Base-by-base conservation (phyloP, 208 protist species). In the Crithidia mellificae region DNA sequence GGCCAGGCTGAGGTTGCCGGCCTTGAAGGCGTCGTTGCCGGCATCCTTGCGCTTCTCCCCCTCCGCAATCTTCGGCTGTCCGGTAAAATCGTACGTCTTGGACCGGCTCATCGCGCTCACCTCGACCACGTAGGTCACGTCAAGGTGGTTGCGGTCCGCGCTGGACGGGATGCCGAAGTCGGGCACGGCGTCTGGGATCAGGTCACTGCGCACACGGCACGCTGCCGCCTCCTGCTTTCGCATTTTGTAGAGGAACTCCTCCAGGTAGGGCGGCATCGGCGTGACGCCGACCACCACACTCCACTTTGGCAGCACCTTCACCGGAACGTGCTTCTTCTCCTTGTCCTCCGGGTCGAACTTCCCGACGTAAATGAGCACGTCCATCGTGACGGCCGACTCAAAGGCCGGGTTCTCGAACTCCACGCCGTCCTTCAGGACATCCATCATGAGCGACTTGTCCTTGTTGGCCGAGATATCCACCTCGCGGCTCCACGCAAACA, bases 21-120 rank as follows among this genome's bases (percentile, higher is more conserved):
- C 74, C 55, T 91, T 85, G 61, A 96, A 88, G n/a, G 84, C 77
- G 24, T 76, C 83, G 69, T 97, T 97, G 52, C 91, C 93, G 47
- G 81, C 68, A 44, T 88, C 75, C 81, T 91, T 93, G 38, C 88
- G 85, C 58, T 68, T 68, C 59, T 87, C 66, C 3, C 77, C 84
- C 70, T 93, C 77, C 6, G 62, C 64, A 24, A 95, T 65, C 72
- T 94, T 94, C 51, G 84, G 83, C 39, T 38, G 44, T 6, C 81
- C 80, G 19, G 78, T 34, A 50, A 90, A 93, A 52, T 85, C 81
- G 80, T 84, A 93, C 27, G 79, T 83, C 63, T 84, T 86, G 27
- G 90, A 73, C 20, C 74, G 77, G 43, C 46, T 64, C 24, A 94
- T 79, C 38, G 69, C 75, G 53, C 90, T 77, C 55, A 95, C 54